phyloP scores from a whole-genome alignment of 129 eudicot species.

The Centaurea solstitialis region DNA sequence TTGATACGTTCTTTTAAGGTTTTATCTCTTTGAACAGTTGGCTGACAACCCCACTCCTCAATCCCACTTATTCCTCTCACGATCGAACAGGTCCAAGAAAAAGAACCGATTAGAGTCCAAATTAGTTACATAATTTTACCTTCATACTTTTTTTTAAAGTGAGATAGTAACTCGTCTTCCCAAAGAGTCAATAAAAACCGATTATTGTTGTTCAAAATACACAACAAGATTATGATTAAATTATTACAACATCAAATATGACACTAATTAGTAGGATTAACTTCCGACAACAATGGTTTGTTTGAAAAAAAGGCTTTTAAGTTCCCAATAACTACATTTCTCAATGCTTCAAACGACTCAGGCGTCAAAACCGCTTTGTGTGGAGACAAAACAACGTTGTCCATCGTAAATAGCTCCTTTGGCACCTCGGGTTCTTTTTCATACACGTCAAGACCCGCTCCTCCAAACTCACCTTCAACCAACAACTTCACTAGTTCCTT shows the following conservation, averaged over 20 bases:
- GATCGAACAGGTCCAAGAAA: too few relatives aligned
- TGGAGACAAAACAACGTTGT: slow-evolving; percentile 77
- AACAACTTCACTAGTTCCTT: slow-evolving; percentile 54
- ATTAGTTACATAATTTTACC: too few relatives aligned
- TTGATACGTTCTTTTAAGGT: too few relatives aligned
- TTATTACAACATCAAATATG: not conserved
- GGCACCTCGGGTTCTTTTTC: slow-evolving; percentile 79
- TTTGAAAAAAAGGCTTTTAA: slow-evolving; percentile 60
- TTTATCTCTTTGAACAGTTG: too few relatives aligned
- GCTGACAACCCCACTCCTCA: too few relatives aligned
- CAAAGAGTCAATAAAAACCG: not conserved
- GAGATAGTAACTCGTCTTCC: too few relatives aligned
- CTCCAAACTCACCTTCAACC: slow-evolving; percentile 61
- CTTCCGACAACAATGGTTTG: slow-evolving; percentile 53
- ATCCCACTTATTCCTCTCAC: too few relatives aligned
- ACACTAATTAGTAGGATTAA: slow-evolving; percentile 32
- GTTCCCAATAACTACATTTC: slow-evolving; percentile 34
- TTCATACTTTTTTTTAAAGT: too few relatives aligned
- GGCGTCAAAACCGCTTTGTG: slow-evolving; percentile 65
- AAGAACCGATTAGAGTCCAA: too few relatives aligned
- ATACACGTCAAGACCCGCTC: slow-evolving; percentile 85
- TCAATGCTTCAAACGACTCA: slow-evolving; percentile 43
- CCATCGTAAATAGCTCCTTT: slow-evolving; percentile 51
- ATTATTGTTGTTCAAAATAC: slow-evolving; percentile 12
- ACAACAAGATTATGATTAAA: not conserved